Percentiles rank a stretch among this genome's conserved stretches.
Conservation (phyloP, 1,139 yeast species). For the Scheffersomyces illinoinensis region DNA sequence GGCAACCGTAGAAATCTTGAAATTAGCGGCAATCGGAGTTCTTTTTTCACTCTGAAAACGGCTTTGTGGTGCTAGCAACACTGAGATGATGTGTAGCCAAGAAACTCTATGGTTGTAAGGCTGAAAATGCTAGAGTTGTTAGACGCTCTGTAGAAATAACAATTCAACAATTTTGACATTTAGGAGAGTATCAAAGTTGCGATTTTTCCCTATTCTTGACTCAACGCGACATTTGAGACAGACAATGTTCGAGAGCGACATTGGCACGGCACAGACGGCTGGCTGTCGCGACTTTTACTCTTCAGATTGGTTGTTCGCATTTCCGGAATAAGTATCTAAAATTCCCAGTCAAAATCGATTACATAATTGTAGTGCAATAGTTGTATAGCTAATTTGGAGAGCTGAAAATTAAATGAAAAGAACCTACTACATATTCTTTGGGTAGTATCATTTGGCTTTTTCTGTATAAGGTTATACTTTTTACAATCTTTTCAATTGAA, state of each 20-base stretch:
- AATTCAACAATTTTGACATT: not conserved
- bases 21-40: not conserved
- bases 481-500: too few relatives aligned
- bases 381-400: not conserved
- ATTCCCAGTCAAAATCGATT: not conserved
- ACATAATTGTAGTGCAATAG: not conserved
- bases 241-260: not conserved
- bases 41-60: not conserved
- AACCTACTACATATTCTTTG: not conserved
- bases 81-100: too few relatives aligned
- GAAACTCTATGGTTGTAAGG: not conserved
- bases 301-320: not conserved
- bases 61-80: not conserved
- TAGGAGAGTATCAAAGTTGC: not conserved
- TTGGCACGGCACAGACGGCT: not conserved
- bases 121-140: not conserved
- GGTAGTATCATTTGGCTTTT: not conserved
- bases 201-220: not conserved
- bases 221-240: not conserved
- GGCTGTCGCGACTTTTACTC: not conserved
- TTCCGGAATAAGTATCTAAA: not conserved
- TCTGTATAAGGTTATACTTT: too few relatives aligned
- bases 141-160: not conserved
- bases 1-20: not conserved
- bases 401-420: too few relatives aligned